These are phyloP conservation scores for Crithidia acanthocephali DNA, from an alignment of 208 protist genomes.

Conservation along the genomic window DNA sequence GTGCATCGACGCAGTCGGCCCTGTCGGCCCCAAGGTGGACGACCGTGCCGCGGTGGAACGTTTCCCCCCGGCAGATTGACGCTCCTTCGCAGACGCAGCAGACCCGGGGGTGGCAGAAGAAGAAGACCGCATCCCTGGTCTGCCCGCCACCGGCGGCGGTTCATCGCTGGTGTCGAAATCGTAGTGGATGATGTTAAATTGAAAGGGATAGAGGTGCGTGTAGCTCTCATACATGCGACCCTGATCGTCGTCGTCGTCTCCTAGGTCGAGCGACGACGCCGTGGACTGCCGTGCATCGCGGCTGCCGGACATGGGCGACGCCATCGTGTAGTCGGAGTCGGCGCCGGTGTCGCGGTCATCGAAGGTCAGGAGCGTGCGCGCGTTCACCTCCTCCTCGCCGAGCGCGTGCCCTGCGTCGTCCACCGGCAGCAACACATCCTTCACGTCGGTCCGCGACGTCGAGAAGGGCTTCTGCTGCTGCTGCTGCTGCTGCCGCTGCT, in stretches of 20 bases:
- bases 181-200: slow-evolving; percentile 27
- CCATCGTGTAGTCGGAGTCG: background rate
- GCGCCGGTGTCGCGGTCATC: background rate
- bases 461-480: slow-evolving; percentile 1
- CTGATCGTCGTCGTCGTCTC: slow-evolving; percentile 6
- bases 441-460: background rate
- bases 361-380: background rate
- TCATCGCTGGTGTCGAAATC: slow-evolving; percentile 15
- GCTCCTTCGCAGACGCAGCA: no score
- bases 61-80: no score
- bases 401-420: background rate
- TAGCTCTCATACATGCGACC: slow-evolving; percentile 7
- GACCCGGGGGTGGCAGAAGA: background rate
- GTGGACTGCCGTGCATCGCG: no score
- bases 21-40: no score
- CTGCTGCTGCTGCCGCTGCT: slow-evolving; percentile 17
- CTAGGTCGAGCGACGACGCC: background rate
- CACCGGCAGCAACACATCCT: background rate
- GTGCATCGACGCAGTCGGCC: no score
- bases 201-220: slow-evolving; percentile 18
- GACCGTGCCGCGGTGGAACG: no score
- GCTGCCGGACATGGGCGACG: no score
- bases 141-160: background rate
- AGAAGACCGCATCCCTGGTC: no score
- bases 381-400: background rate